These are phyloP conservation scores for Lipomyces japonicus DNA, from an alignment of 805 yeast species.

Conservation along the genomic window DNA sequence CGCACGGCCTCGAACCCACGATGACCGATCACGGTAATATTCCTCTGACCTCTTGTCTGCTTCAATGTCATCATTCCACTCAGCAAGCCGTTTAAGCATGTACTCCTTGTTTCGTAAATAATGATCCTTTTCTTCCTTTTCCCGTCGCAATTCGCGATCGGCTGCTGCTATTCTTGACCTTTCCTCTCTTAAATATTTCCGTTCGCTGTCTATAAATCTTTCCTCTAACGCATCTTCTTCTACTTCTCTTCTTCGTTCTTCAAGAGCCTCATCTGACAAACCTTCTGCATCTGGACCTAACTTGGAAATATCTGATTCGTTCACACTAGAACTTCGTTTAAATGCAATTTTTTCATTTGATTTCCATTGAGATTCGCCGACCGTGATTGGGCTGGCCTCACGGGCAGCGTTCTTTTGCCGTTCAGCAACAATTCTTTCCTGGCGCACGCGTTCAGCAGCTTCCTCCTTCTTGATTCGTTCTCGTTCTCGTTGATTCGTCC, in stretches of 20 bases:
- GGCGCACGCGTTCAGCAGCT: slow-evolving; percentile 18
- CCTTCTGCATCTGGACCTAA: slow-evolving; percentile 13
- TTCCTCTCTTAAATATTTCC: slow-evolving; percentile 26
- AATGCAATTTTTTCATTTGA: slow-evolving; percentile 17
- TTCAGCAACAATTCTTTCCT: slow-evolving; percentile 17
- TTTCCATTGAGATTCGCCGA: slow-evolving; percentile 3
- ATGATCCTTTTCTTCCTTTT: slow-evolving; percentile 21
- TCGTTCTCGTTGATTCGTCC: slow-evolving; percentile 26
- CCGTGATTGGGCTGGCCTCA: neutral
- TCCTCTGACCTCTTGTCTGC: slow-evolving; percentile 19
- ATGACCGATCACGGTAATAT: slow-evolving; percentile 28
- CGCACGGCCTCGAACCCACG: slow-evolving; percentile 25
- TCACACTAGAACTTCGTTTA: slow-evolving; percentile 8
- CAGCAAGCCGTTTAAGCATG: slow-evolving; percentile 14
- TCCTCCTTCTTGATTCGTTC: slow-evolving; percentile 24
- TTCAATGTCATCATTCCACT: slow-evolving; percentile 29
- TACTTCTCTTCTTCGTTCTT: slow-evolving; percentile 19
- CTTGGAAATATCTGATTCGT: neutral
- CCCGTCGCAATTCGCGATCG: slow-evolving; percentile 26
- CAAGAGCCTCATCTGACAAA: slow-evolving; percentile 22
- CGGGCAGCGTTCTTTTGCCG: slow-evolving; percentile 2
- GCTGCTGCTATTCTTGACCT: slow-evolving; percentile 17
- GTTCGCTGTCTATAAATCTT: slow-evolving; percentile 23
- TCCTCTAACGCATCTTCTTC: slow-evolving; percentile 23
- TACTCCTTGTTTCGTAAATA: slow-evolving; percentile 1